phyloP scores from a whole-genome alignment of 495 filamentous ascomycete species.

The Pyrenula massariospora region DNA sequence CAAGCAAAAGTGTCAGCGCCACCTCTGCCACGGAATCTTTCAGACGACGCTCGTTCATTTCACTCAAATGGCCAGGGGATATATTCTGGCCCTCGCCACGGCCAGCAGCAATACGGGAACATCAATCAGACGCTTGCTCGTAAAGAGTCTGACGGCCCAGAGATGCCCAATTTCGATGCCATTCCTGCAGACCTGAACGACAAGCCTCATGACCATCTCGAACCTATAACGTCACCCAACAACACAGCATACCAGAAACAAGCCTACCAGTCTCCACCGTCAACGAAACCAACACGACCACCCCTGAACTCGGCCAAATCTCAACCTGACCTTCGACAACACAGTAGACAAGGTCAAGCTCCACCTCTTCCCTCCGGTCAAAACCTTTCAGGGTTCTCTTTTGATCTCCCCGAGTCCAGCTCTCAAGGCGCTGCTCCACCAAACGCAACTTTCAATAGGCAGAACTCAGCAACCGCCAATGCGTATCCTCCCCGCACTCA shows the following conservation, averaged over 20 bases:
- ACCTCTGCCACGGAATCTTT: not conserved
- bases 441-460: not conserved
- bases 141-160: slow-evolving; percentile 26
- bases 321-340: slow-evolving; percentile 2
- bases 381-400: not conserved
- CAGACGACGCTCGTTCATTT: slow-evolving; percentile 1
- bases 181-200: slow-evolving; percentile 25
- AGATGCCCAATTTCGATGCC: slow-evolving; percentile 69
- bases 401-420: not conserved
- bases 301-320: slow-evolving; percentile 2
- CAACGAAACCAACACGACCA: slow-evolving; percentile 1
- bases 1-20: not conserved
- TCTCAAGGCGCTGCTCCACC: not conserved
- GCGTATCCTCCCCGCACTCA: not conserved
- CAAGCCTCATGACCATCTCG: slow-evolving; percentile 7
- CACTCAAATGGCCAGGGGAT: not conserved
- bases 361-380: slow-evolving; percentile 4
- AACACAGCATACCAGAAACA: not conserved
- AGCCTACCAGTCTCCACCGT: slow-evolving; percentile 1
- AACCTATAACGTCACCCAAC: slow-evolving; percentile 1
- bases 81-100: slow-evolving; percentile 1
- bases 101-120: slow-evolving; percentile 17
- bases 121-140: slow-evolving; percentile 11
- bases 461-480: not conserved
- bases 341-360: not conserved